These are phyloP conservation scores for Volvox carteri DNA, from an alignment of 163 green algal species.

Conservation along the genomic window DNA sequence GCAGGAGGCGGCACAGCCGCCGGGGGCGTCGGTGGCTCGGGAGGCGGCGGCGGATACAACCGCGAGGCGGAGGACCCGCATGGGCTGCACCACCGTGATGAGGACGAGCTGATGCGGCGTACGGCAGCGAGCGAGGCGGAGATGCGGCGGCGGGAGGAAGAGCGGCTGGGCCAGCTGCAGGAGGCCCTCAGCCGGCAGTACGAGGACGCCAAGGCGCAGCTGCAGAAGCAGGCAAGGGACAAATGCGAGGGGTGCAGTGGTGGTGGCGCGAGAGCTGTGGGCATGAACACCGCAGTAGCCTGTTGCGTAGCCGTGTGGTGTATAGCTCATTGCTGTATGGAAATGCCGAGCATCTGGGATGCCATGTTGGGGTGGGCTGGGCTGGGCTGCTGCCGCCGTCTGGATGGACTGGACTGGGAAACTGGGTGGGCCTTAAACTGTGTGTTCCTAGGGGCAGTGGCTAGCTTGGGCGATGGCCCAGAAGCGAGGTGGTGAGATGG, in stretches of 20 bases:
- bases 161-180: constrained; percentile 48
- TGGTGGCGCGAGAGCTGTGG: background rate
- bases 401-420: too few species aligned
- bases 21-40: background rate
- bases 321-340: too few species aligned
- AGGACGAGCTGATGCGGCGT: constrained; percentile 42
- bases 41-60: background rate
- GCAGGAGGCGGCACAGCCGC: background rate
- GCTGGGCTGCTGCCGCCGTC: too few species aligned
- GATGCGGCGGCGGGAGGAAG: constrained; percentile 43
- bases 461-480: too few species aligned
- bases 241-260: background rate
- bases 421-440: too few species aligned
- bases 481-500: too few species aligned
- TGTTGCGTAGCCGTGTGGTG: too few species aligned
- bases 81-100: too few species aligned
- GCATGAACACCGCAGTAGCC: too few species aligned
- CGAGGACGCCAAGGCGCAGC: constrained; percentile 47
- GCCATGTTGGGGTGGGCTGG: too few species aligned
- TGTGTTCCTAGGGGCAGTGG: too few species aligned
- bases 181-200: constrained; percentile 46
- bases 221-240: constrained; percentile 53
- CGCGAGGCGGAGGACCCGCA: background rate
- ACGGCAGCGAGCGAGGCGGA: constrained; percentile 32
- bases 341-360: too few species aligned